A percentile compares a stretch with the other conserved stretches of the same genome.
These are phyloP conservation scores for Candida sp. DNA, from an alignment of 1,139 yeast genomes.

Conservation along the genomic window DNA sequence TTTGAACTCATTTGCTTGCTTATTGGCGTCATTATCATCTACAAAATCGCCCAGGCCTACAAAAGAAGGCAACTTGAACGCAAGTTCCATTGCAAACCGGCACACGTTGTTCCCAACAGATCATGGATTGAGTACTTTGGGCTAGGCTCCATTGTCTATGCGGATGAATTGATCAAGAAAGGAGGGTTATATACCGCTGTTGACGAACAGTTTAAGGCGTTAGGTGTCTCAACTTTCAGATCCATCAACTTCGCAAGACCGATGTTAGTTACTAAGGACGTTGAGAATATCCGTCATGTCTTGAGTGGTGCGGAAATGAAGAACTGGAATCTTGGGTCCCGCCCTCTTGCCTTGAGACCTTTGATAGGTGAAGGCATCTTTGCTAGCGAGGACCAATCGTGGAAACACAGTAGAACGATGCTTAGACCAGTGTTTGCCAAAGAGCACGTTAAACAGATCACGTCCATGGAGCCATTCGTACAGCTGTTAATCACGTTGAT, in stretches of 20 bases:
- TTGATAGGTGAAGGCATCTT: slow-evolving; percentile 58
- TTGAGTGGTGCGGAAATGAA: slow-evolving; percentile 38
- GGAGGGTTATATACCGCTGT: not conserved
- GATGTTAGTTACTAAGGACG: slow-evolving; percentile 21
- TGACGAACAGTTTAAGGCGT: not conserved
- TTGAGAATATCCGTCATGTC: slow-evolving; percentile 33
- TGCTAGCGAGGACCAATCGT: slow-evolving; percentile 53
- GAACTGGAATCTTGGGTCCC: slow-evolving; percentile 48
- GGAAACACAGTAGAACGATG: slow-evolving; percentile 58
- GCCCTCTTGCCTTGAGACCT: slow-evolving; percentile 41
- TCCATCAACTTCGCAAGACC: not conserved
- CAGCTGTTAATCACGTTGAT: slow-evolving; percentile 36
- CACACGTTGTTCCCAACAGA: not conserved
- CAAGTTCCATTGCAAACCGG: not conserved
- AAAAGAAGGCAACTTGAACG: not conserved
- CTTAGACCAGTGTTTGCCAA: slow-evolving; percentile 57
- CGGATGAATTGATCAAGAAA: not conserved
- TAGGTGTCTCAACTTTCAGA: slow-evolving; percentile 4
- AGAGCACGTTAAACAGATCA: slow-evolving; percentile 53
- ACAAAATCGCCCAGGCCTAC: not conserved
- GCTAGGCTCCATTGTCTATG: not conserved
- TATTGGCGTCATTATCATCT: not conserved
- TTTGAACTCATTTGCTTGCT: not conserved
- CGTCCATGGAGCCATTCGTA: slow-evolving; percentile 44
- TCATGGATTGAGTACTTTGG: not conserved